Base-by-base conservation (phyloP, 2,329 filamentous ascomycete species). In the Microdochium nivale region DNA sequence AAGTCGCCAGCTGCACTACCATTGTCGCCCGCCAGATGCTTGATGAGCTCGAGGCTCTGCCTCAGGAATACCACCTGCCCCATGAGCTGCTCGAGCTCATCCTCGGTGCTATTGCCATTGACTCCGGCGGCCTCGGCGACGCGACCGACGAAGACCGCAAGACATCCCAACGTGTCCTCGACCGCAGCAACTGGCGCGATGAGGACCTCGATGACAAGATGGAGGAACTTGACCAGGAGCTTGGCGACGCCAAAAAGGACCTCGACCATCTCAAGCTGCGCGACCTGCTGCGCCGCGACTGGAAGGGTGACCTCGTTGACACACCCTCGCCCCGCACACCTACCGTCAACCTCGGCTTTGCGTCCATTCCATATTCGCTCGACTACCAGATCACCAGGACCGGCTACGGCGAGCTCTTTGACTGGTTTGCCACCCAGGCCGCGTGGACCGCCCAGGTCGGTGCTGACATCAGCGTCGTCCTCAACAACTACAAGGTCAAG, bases 51-150 rank as follows among this genome's bases (percentile, higher is more conserved):
- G 72, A 74, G 55, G 51, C 60, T 21, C 60, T 74, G 1, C 65
- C 68, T 0, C 57, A 70, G 51, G 71, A 74, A 56, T 75, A 75
- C 55, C 72, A 75, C 53, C 62, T 75, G 63, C 70, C 72, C 4
- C 72, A 75, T 53, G 72, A 75, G 56, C 64, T 75, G 19, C 68
- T 75, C n/a, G 71, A 74, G 56, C 64, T 75, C 3, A 70, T 75
- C 49, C 63, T 75, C 47, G 66, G 66, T 48, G 72, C 72, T 43
- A 74, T 75, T 37, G 68, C 72, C 21, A 73, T 75, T 53, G 72
- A 75, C 56, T 71, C 72, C 1, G 61, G 65, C 23, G 72, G 71
- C 21, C 62, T 75, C 54, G 57, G 62, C 49, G 64, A 62, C 49
- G 68, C 66, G 3, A 73, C 68, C 2, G 60, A 69, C 0, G 65